phyloP scores from a whole-genome alignment of 2,329 filamentous ascomycete species.

The Dactylellina drechsleri region DNA sequence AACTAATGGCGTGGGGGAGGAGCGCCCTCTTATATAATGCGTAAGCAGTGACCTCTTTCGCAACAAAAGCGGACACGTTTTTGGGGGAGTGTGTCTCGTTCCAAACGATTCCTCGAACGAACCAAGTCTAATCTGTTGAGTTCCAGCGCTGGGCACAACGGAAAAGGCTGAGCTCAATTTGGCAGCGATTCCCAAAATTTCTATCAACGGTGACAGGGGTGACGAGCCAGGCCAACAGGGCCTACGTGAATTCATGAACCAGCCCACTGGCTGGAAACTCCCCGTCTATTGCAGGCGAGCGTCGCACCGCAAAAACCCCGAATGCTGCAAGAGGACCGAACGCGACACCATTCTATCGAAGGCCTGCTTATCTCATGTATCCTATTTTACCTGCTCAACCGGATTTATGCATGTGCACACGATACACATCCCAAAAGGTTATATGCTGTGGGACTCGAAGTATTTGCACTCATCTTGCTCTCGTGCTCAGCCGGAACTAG shows the following conservation, averaged over 20 bases:
- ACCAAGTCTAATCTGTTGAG: constrained; percentile 46
- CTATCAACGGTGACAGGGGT: constrained; percentile 48
- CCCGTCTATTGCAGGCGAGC: constrained; percentile 44
- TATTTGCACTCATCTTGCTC: constrained; percentile 19
- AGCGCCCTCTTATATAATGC: constrained; percentile 49
- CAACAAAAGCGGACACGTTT: constrained; percentile 42
- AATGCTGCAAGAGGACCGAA: constrained; percentile 21
- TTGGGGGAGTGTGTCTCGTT: constrained; percentile 25
- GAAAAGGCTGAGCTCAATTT: constrained; percentile 53
- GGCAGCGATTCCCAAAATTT: constrained; percentile 52
- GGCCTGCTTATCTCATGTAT: constrained; percentile 39
- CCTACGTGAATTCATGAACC: constrained; percentile 6
- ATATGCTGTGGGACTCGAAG: constrained; percentile 35
- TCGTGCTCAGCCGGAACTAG: constrained; percentile 23
- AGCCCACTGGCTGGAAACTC: constrained; percentile 48
- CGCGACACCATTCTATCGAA: constrained; percentile 14
- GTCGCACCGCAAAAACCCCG: constrained; percentile 46
- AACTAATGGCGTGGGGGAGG: constrained; percentile 44
- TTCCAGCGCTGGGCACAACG: constrained; percentile 36
- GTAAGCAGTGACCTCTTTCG: constrained; percentile 28
- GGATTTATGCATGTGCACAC: constrained; percentile 50
- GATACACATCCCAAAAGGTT: constrained; percentile 46
- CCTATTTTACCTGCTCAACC: constrained; percentile 35
- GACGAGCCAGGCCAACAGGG: constrained; percentile 20
- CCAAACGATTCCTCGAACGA: constrained; percentile 27